phyloP scores from a whole-genome alignment of 371 early-diverging fungal genomes.

The Apophysomyces sp. region DNA sequence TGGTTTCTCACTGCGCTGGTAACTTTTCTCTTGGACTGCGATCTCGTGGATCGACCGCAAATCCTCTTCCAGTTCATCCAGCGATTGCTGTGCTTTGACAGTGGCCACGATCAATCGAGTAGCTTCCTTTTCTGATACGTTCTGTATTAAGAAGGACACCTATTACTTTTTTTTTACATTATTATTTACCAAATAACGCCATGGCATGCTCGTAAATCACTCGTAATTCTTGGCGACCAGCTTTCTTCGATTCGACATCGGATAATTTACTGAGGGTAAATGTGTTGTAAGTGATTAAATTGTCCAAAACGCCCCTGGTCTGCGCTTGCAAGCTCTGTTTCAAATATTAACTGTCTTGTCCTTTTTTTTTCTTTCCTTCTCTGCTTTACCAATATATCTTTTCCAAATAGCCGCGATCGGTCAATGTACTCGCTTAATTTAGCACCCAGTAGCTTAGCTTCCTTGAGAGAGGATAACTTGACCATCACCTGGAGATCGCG shows the following conservation, averaged over 20 bases:
- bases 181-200: conserved; percentile 29
- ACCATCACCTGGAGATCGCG: conserved; percentile 46
- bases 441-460: conserved; percentile 26
- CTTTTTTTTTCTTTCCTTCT: conserved; percentile 9
- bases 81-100: conserved; percentile 27
- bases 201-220: conserved; percentile 41
- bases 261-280: conserved; percentile 37
- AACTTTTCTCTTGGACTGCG: conserved; percentile 33
- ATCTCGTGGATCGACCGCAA: conserved; percentile 44
- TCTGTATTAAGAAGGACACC: neutral
- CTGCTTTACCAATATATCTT: conserved; percentile 26
- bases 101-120: conserved; percentile 35
- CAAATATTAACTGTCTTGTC: conserved; percentile 10
- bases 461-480: conserved; percentile 37
- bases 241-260: conserved; percentile 27
- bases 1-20: conserved; percentile 31
- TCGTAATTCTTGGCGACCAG: conserved; percentile 36
- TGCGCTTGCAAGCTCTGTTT: conserved; percentile 22
- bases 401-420: conserved; percentile 34
- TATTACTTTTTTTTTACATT: neutral
- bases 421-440: conserved; percentile 39
- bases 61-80: conserved; percentile 38
- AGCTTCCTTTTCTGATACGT: conserved; percentile 31
- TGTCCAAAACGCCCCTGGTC: conserved; percentile 33
- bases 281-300: conserved; percentile 49